phyloP scores from a whole-genome alignment of 768 basidiomycete species.

The Mycena metata region DNA sequence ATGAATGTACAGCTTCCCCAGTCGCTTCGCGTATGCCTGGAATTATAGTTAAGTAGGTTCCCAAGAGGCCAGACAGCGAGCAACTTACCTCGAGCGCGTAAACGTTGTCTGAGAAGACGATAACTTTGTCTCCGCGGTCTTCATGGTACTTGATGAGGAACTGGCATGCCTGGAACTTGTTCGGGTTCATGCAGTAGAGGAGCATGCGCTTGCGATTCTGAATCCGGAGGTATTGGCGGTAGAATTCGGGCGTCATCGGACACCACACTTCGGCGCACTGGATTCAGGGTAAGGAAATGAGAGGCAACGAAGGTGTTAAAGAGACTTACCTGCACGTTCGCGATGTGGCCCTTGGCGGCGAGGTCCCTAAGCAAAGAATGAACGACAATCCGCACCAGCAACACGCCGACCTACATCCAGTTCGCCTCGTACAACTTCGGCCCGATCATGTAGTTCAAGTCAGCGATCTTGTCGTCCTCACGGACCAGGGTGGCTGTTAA shows the following conservation, averaged over 20 bases:
- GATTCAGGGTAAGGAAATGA: conserved; percentile 21
- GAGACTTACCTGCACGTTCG: conserved; percentile 92
- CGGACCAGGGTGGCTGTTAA: conserved; percentile 98
- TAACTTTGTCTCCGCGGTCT: conserved; percentile 97
- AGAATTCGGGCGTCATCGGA: conserved; percentile 99
- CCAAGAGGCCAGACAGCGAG: background rate
- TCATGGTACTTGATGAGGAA: conserved; percentile 99
- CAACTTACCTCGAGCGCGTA: conserved; percentile 90
- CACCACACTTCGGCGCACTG: conserved; percentile 99
- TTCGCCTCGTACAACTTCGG: conserved; percentile 99
- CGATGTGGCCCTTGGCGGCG: conserved; percentile 98
- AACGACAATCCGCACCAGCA: conserved; percentile 29
- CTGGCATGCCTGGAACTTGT: conserved; percentile 99
- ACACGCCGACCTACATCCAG: conserved; percentile 82
- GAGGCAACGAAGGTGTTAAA: no score
- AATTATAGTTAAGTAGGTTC: conserved; percentile 14
- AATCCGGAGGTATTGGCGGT: conserved; percentile 95
- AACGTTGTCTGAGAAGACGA: conserved; percentile 99
- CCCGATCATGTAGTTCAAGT: conserved; percentile 99
- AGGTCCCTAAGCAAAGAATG: conserved; percentile 71
- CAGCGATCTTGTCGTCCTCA: conserved; percentile 98
- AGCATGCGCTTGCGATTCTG: conserved; percentile 95
- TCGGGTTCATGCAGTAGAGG: conserved; percentile 99
- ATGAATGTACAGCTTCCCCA: conserved; percentile 95
- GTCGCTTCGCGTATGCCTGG: conserved; percentile 92